Percentiles rank a stretch among this genome's conserved stretches.
Evolutionary conservation across 345 rosid species (phyloP).

Genomic region (Orychophragmus violaceus): DNA sequence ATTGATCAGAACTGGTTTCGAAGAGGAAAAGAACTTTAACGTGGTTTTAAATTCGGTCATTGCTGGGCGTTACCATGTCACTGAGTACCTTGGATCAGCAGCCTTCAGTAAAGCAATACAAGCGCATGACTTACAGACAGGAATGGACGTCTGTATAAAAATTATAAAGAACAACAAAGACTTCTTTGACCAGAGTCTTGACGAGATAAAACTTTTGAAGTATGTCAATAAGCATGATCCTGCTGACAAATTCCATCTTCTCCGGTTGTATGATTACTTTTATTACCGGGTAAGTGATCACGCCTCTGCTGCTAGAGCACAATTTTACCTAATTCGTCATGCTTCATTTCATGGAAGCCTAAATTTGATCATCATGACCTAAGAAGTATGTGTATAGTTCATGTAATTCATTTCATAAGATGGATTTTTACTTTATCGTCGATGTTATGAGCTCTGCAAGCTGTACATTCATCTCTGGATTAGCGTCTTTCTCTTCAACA

Average conservation of each 20-base stretch:
- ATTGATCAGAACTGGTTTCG: constrained; percentile 88
- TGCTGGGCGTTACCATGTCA: constrained; percentile 96
- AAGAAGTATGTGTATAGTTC: neutral
- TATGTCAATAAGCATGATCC: constrained; percentile 98
- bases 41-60: constrained; percentile 90
- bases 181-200: constrained; percentile 98
- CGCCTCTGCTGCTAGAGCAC: too few species aligned
- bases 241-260: constrained; percentile 89
- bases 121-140: constrained; percentile 96
- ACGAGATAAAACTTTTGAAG: constrained; percentile 97
- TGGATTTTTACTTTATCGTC: neutral
- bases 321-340: too few species aligned
- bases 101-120: constrained; percentile 99
- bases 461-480: neutral
- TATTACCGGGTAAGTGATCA: constrained; percentile 73
- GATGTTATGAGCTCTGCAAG: neutral
- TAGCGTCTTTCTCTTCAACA: neutral
- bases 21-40: constrained; percentile 98
- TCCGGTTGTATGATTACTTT: constrained; percentile 94
- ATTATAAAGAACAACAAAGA: constrained; percentile 98
- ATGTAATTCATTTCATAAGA: neutral
- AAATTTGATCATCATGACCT: too few species aligned
- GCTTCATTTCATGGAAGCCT: too few species aligned
- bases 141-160: constrained; percentile 97
- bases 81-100: constrained; percentile 98